Base-by-base conservation (phyloP, 805 yeast genomes). In the Candida sphagnicola region DNA sequence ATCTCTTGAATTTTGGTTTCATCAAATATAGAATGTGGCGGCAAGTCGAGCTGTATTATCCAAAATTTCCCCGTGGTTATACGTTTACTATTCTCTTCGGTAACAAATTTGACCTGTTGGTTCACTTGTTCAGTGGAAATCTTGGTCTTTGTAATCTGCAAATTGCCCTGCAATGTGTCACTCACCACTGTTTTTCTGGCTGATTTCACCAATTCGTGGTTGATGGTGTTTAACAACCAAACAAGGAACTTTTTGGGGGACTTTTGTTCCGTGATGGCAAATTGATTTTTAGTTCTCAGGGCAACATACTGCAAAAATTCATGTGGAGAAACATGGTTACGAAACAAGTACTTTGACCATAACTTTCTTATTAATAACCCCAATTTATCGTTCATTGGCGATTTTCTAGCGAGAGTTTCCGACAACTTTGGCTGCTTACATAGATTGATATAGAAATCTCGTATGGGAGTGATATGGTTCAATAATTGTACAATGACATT, bases 241-340 rank as follows among this genome's bases (percentile, higher is more conserved):
- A 72, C 47, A 4, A 82, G 46, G 42, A 85, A 77, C 11, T 60
- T 61, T 43, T 74, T 75, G 1, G 93, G 91, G 31, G 77, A 76
- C 3, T 54, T 51, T 34, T 68, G 65, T 19, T 51, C 54, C 21
- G 61, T 62, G 4, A 67, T 32, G 3, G 67, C 53, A 48, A 74
- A 75, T 30, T 57, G 51, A 37, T 67, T 70, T 32, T 70, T 65
- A 1, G 82, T 67, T n/a, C 53, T 39, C 1, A 59, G 48, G 2
- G 73, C 57, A 4, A 82, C 57, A 43, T 61, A 64, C 41, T 78
- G 78, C 32, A 82, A 53, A 5, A 86, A 58, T 36, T 81, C 87
- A 51, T 78, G 83, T 1, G 87, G 81, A 0, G 91, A 79, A 2
- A 84, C 66, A 49, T 83, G 87, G 3, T 70, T 56, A 46, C 73